These are phyloP conservation scores for Neurospora africana DNA, from an alignment of 495 filamentous ascomycete genomes.

Conservation along the genomic window DNA sequence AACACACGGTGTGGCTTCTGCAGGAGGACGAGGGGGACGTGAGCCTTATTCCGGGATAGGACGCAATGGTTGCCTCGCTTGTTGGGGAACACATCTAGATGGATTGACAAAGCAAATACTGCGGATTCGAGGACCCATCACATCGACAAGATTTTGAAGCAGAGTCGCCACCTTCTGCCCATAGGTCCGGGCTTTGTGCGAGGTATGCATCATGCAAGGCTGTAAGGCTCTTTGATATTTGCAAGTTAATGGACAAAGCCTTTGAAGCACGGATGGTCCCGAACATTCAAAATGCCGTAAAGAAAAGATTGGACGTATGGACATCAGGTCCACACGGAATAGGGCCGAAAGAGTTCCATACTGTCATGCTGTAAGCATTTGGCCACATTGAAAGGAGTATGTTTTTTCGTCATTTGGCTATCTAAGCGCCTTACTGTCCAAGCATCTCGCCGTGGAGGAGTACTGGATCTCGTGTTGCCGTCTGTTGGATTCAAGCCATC, in stretches of 20 bases:
- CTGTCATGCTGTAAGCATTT: background rate
- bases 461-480: background rate
- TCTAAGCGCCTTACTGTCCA: background rate
- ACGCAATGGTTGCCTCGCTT: background rate
- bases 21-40: background rate
- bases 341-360: background rate
- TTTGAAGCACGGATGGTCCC: background rate
- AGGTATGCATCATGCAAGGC: background rate
- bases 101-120: background rate
- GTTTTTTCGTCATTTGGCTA: background rate
- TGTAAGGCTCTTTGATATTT: background rate
- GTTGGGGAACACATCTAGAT: background rate
- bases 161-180: background rate
- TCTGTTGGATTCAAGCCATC: background rate
- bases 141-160: background rate
- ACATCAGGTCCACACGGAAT: background rate
- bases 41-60: background rate
- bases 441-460: background rate
- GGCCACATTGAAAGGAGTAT: background rate
- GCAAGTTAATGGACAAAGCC: background rate
- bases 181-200: background rate
- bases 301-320: background rate
- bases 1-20: background rate
- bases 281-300: background rate
- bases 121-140: background rate